Percentiles rank a stretch among this genome's conserved stretches.
Evolutionary conservation across 441 rosid species (phyloP).

Genomic region (Eutrema salsugineum): DNA sequence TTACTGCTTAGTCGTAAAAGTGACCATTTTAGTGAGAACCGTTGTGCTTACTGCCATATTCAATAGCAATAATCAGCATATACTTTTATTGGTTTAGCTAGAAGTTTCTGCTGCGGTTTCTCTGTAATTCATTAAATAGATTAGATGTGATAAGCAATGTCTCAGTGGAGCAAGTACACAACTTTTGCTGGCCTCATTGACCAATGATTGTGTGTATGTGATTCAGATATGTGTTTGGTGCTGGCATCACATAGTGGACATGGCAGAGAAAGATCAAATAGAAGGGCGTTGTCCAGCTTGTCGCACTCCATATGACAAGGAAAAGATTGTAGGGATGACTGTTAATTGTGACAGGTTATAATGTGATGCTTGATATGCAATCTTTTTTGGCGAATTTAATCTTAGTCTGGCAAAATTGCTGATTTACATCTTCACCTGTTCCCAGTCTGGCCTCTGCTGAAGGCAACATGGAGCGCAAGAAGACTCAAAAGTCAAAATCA

Average conservation of each 20-base stretch:
- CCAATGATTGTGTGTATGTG: neutral
- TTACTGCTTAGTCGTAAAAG: neutral
- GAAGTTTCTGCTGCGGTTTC: neutral
- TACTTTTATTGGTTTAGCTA: neutral
- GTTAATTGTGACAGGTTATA: conserved; percentile 54
- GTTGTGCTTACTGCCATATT: neutral
- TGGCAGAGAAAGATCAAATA: conserved; percentile 57
- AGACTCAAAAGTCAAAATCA: conserved; percentile 47
- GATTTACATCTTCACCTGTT: neutral
- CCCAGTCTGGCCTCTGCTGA: conserved; percentile 51
- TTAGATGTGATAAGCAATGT: neutral
- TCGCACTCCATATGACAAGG: conserved; percentile 58
- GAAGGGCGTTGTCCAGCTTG: conserved; percentile 74
- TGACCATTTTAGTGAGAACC: neutral
- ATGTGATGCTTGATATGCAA: neutral
- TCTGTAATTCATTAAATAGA: neutral
- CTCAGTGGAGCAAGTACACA: neutral
- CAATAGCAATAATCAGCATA: neutral
- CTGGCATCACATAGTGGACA: conserved; percentile 61
- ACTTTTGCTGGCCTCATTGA: neutral
- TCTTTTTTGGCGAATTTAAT: neutral
- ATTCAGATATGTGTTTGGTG: conserved; percentile 70
- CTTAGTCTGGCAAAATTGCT: neutral
- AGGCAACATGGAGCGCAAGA: conserved; percentile 47
- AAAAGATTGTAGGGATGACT: conserved; percentile 58